Evolutionary conservation across 2,329 filamentous ascomycete genomes (phyloP), one percentile per base, ranked within the genome.

Genomic region (Fusarium zealandicum): DNA sequence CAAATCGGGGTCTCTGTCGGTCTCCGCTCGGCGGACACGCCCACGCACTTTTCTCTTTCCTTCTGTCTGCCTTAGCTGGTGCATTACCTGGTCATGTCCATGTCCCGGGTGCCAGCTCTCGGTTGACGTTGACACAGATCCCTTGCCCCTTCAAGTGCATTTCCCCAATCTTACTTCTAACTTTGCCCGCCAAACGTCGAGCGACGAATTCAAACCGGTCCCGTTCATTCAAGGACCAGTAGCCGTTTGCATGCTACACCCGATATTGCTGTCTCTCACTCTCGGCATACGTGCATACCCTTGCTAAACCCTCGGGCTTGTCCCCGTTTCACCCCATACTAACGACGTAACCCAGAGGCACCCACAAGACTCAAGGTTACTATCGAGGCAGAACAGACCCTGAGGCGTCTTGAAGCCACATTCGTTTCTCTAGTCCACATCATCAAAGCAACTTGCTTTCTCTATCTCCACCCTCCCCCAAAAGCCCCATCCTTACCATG

Each of bases 401-500:
- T 51, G 52, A 62, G 56, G 38, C 49, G 44, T 59, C 53, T 61
- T 62, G 47, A 62, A 65, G 65, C 65, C 65, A 68, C 65, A 39
- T 54, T 41, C 52, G 57, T 57, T 37, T 33, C 42, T 55, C 40
- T 43, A 40, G 57, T 45, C 47, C 51, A 57, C 44, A 44, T 57
- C 56, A 51, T 43, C 59, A 44, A 54, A 58, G 50, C 43, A 32
- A 25, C 44, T 27, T 38, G 27, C 47, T 57, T 60, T 57, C 58
- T 65, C 60, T 68, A 67, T 60, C 46, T 53, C 54, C 66, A 68
- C 66, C 66, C 66, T 68, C 60, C 66, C 63, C 65, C 60, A 61
- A 52, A 49, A 50, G 48, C 35, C 50, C 52, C 54, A 53, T 61
- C 53, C 53, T 47, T 51, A 49, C 49, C 55, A 59, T 66, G 56